Base-by-base conservation (phyloP, 202 grass and related monocot species). In the Musa balbisiana region DNA sequence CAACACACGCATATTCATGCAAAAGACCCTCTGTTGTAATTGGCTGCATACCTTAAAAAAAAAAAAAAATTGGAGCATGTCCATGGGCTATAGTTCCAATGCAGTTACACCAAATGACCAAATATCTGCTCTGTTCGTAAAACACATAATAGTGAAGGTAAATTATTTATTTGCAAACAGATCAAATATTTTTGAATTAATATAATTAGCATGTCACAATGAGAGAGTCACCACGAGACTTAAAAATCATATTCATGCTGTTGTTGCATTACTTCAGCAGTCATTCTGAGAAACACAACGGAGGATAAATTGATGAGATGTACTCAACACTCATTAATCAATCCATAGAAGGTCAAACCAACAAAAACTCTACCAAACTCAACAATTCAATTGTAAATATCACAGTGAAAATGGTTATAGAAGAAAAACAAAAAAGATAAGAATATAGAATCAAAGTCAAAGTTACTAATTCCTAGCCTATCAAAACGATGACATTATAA, bases 241-340 rank as follows among this genome's bases (percentile, higher is more conserved):
- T 98, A 25, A 83, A 94, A 98, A 82, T 98, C 95, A 76, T 98
- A 98, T 79, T 91, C 95, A 82, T 98, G 95, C 72, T 92, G 71
- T 84, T 98, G 95, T 79, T 98, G 95, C 95, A 98, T 98, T 73
- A 98, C 95, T 89, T 98, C 95, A 70, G 95, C 91, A 82, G 95
- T 91, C 95, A 98, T 98, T 91, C 95, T 94, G 80, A 69, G 27
- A 69, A 49, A n/a, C n/a, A 69, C 33, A 49, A 23, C n/a, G 14
- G 15, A 2, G 43, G 50, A 69, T 19, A 10, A 4, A 9, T 0
- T 49, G 49, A n/a, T 23, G 16, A 69, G 16, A 9, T 15, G 50
- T 69, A 49, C 29, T 49, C 10, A 5, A 19, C 9, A 49, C 3
- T 17, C 2, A 6, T 3, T 49, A 69, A 29, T 8, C 27, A 69